Evolutionary conservation across 225 moss, liverwort and hornwort species (phyloP).

Genomic region (Polytrichum commune): DNA sequence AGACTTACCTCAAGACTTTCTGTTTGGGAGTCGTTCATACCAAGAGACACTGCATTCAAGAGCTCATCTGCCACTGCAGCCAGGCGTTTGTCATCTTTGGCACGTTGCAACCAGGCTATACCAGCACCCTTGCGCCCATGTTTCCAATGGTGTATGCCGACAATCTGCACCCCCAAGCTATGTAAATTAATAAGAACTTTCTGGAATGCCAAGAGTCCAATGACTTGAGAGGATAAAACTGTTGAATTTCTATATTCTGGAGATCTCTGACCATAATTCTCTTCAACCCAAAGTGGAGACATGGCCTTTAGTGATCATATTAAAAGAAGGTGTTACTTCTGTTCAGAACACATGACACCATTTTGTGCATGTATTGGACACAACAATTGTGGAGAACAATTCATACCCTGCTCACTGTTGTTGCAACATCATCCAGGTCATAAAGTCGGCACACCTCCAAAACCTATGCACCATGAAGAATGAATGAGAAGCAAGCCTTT

Average conservation of each 20-base stretch:
- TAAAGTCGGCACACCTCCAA: slow-evolving; percentile 88
- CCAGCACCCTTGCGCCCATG: slow-evolving; percentile 91
- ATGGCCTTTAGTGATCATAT: background rate
- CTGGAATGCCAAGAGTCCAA: background rate
- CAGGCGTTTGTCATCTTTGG: slow-evolving; percentile 74
- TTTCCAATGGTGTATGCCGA: slow-evolving; percentile 91
- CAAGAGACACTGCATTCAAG: slow-evolving; percentile 73
- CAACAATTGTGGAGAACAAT: background rate
- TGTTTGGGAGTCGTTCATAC: slow-evolving; percentile 55
- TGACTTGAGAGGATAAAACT: background rate
- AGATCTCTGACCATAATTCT: background rate
- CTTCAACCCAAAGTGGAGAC: background rate
- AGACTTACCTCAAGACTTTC: slow-evolving; percentile 71
- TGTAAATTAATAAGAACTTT: background rate
- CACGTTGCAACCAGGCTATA: slow-evolving; percentile 92
- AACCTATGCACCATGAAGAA: slow-evolving; percentile 34
- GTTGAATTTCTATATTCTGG: background rate
- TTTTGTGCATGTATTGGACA: background rate
- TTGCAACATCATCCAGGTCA: slow-evolving; percentile 72
- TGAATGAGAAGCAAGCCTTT: too few species aligned
- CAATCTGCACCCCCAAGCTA: slow-evolving; percentile 40
- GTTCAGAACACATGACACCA: too few species aligned
- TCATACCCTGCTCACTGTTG: slow-evolving; percentile 68
- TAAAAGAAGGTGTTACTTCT: too few species aligned
- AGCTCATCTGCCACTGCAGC: slow-evolving; percentile 89